Evolutionary conservation across 1,139 yeast genomes (phyloP).

Genomic region (Zygoascus meyerae): DNA sequence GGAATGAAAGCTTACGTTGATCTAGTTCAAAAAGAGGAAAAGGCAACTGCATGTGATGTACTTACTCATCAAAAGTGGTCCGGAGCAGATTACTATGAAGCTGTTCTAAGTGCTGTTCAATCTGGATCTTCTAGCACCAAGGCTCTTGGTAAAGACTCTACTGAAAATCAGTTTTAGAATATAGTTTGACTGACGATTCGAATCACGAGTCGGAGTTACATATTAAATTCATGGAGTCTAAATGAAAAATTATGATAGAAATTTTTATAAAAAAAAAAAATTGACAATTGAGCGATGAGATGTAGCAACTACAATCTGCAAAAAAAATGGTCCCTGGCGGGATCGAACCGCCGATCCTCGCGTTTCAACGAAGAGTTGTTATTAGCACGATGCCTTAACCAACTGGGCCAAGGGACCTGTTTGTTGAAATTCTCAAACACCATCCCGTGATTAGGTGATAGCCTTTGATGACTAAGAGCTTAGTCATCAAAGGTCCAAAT

Average conservation of each 20-base stretch:
- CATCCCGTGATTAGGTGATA: no score
- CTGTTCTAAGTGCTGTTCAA: slow-evolving; percentile 40
- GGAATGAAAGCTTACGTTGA: slow-evolving; percentile 57
- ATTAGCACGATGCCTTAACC: slow-evolving; percentile 22
- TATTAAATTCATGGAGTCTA: no score
- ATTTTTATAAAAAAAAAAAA: neutral
- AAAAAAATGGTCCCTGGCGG: slow-evolving; percentile 21
- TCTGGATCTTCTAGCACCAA: slow-evolving; percentile 45
- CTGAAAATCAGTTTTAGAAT: slow-evolving; percentile 35
- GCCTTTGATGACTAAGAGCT: no score
- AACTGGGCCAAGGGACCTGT: slow-evolving; percentile 20
- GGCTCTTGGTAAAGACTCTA: slow-evolving; percentile 43
- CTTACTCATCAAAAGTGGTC: slow-evolving; percentile 58
- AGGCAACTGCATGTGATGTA: slow-evolving; percentile 43
- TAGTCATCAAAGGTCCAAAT: no score
- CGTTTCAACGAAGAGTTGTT: slow-evolving; percentile 19
- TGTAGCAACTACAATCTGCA: neutral
- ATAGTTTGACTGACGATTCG: no score
- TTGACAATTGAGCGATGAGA: neutral
- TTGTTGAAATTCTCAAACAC: neutral
- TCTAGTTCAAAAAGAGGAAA: slow-evolving; percentile 44
- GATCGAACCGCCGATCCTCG: slow-evolving; percentile 24
- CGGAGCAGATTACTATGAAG: slow-evolving; percentile 50
- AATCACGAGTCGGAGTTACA: no score
- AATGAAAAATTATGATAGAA: neutral